Percentiles rank a stretch among this genome's conserved stretches.
These are phyloP conservation scores for Aspergillus vadensis DNA, from an alignment of 2,329 filamentous ascomycete genomes.

Conservation along the genomic window DNA sequence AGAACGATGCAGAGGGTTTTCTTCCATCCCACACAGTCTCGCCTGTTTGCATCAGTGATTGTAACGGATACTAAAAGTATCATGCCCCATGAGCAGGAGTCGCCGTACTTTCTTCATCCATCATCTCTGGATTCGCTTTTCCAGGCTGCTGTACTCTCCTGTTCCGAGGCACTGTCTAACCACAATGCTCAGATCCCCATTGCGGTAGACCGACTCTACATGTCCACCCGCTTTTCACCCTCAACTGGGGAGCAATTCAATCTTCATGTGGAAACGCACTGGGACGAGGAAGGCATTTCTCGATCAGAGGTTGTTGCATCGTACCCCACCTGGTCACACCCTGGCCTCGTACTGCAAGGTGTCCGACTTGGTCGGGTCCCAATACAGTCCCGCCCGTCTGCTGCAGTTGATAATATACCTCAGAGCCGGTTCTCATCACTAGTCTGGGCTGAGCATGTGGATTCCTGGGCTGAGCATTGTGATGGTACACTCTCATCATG, in stretches of 20 bases:
- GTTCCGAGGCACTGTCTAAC: conserved; percentile 19
- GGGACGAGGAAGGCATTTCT: not conserved
- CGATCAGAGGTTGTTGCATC: conserved; percentile 22
- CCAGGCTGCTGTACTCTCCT: conserved; percentile 25
- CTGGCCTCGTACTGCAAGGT: conserved; percentile 23
- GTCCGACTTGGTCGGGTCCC: conserved; percentile 23
- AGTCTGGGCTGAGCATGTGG: conserved; percentile 5
- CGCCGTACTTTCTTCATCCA: conserved; percentile 22
- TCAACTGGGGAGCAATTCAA: conserved; percentile 20
- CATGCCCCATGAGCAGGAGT: conserved; percentile 24
- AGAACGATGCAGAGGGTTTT: conserved; percentile 11
- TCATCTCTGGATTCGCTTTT: conserved; percentile 26
- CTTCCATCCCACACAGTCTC: not conserved
- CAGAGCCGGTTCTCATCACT: not conserved
- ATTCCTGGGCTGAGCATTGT: not conserved
- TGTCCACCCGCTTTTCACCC: conserved; percentile 19
- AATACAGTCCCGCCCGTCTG: not conserved
- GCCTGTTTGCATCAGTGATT: conserved; percentile 17
- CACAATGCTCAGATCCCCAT: conserved; percentile 23
- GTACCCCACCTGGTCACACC: conserved; percentile 17
- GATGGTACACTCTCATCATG: not conserved
- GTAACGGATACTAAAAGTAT: conserved; percentile 17
- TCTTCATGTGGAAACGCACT: conserved; percentile 7
- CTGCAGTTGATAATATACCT: no score
- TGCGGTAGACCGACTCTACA: conserved; percentile 24